These are phyloP conservation scores for Oryza longistaminata DNA, from an alignment of 176 grass and related monocot genomes.

Conservation along the genomic window DNA sequence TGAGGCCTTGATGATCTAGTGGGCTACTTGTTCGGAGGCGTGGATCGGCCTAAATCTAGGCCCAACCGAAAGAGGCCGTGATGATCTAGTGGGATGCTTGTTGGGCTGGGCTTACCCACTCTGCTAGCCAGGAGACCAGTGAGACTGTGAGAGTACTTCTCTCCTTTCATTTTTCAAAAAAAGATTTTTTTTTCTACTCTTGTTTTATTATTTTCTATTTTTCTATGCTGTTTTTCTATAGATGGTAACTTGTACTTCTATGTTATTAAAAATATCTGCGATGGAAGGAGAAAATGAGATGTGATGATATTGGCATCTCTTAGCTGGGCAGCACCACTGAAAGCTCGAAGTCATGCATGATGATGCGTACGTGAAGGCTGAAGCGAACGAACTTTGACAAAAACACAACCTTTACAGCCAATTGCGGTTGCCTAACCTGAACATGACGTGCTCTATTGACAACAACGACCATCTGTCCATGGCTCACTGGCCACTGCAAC, in stretches of 20 bases:
- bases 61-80: too few species aligned
- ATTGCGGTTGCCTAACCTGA: background rate
- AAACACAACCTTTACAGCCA: background rate
- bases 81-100: background rate
- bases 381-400: background rate
- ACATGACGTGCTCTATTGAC: background rate
- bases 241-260: too few species aligned
- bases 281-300: too few species aligned
- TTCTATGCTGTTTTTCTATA: too few species aligned
- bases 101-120: background rate
- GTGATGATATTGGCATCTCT: background rate
- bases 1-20: background rate
- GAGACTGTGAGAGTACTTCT: too few species aligned
- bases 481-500: background rate
- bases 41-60: background rate
- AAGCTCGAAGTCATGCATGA: background rate
- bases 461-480: background rate
- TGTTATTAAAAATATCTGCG: background rate
- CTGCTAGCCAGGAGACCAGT: too few species aligned
- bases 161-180: background rate
- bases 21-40: background rate
- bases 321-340: slow-evolving; percentile 24
- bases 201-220: too few species aligned
- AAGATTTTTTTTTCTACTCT: too few species aligned
- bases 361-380: slow-evolving; percentile 6